Evolutionary conservation across 352 stramenopile genomes (phyloP), one percentile per base, ranked within the genome.

Genomic region (Globisporangium alternatum): DNA sequence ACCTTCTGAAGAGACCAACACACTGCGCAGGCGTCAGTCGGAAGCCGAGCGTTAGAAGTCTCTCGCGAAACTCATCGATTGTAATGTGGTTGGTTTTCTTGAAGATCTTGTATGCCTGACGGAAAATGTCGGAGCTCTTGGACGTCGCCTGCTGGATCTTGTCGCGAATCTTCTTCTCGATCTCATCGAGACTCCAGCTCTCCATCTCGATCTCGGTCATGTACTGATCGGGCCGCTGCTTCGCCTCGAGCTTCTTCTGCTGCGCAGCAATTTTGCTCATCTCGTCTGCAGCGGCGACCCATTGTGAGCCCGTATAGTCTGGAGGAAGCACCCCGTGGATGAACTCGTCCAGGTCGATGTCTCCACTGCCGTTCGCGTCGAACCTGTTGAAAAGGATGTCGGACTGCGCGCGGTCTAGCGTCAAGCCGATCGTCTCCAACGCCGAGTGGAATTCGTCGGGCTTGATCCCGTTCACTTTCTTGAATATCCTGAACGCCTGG

Each of bases 271-370:
- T 78, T 17, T 70, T 68, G n/a, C 88, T 78, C 55, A 91, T 70
- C 60, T 90, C 84, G 43, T 93, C 84, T 2, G 84, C 84, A 15
- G 83, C 82, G 10, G 80, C 84, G n/a, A 93, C 81, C 84, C 84
- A 93, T 21, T 86, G 85, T 0, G 75, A 75, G 0, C 83, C 80
- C 17, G 71, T 89, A 63, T 93, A 93, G 51, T 93, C 85, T 1
- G 81, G 79, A 28, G 85, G 81, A 0, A 93, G 62, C 4, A 93
- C 75, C 2, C 83, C 81, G 48, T 91, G 83, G 61, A 93, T 90
- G 59, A 93, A 93, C 64, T 93, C 85, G 49, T 90, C 78, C 21
- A 93, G 55, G 47, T 93, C 85, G 62, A 93, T 91, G 30, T 89
- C 85, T 3, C 85, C 85, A 53, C 83, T 92, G 19, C 81, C 80